Percentiles rank a stretch among this genome's conserved stretches.
Conservation (phyloP, 2,329 filamentous ascomycete genomes). For the Trichoderma pleuroti region DNA sequence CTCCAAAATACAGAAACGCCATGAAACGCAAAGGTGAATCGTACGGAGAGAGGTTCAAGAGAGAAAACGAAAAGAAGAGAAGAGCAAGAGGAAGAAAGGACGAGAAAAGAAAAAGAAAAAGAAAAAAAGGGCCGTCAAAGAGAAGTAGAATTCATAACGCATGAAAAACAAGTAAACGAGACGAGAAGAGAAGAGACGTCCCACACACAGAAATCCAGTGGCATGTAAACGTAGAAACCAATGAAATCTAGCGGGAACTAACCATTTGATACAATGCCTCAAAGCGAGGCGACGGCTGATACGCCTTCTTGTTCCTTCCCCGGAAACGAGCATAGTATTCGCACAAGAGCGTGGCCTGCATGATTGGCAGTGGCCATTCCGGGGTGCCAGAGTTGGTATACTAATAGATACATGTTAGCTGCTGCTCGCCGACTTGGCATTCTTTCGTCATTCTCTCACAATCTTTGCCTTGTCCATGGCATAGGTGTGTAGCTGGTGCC, state of each 20-base stretch:
- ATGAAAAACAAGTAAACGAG: neutral
- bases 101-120: conserved; percentile 11
- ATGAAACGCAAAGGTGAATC: neutral
- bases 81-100: neutral
- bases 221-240: neutral
- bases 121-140: conserved; percentile 21
- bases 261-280: conserved; percentile 52
- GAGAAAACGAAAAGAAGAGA: neutral
- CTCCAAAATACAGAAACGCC: neutral
- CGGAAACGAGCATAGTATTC: conserved; percentile 55
- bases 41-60: neutral
- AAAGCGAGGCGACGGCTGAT: conserved; percentile 48
- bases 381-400: conserved; percentile 18
- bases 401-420: conserved; percentile 9
- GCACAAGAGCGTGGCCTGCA: conserved; percentile 54
- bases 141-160: neutral
- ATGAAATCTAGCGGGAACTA: conserved; percentile 33
- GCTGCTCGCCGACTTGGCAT: too few relatives aligned
- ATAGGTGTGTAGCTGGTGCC: conserved; percentile 49
- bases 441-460: conserved; percentile 38
- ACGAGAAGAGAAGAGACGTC: conserved; percentile 22
- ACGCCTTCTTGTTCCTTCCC: conserved; percentile 46
- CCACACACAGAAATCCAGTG: neutral
- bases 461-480: conserved; percentile 48
- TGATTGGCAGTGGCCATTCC: conserved; percentile 48